Evolutionary conservation across 495 filamentous ascomycete genomes (phyloP), one percentile per base, ranked within the genome.

Genomic region (Penicillium coffeae): DNA sequence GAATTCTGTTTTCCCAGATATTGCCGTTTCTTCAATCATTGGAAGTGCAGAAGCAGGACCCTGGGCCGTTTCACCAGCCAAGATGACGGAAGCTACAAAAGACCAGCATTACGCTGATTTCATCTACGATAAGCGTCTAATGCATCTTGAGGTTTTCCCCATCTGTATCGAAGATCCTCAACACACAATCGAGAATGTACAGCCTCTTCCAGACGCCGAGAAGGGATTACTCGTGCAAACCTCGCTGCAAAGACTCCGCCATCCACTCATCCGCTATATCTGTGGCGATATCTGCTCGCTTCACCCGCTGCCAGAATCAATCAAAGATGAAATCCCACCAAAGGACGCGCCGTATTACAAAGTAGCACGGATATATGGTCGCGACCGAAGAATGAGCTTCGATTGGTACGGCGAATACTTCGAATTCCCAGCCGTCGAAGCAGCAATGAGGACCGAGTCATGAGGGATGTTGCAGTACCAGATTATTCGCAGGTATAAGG

Each of bases 211-310:
- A n/a, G n/a, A n/a, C n/a, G n/a, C n/a, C n/a, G n/a, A n/a, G n/a
- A n/a, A n/a, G 37, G 37, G 1, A 38, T 69, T n/a, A 43, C n/a
- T 74, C 9, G 58, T 69, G 0, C 54, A 65, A 21, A 74, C 69
- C 2, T 72, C 70, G 0, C 49, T 74, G 2, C 55, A 61, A 18
- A 59, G 68, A 6, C 39, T 63, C 1, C 59, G 66, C 1, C 66
- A 74, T 34, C 70, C 70, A 0, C 50, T 74, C 2, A 60, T 74
- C 8, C 62, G 70, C 6, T 74, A 70, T 43, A 47, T 63, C 6
- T 60, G 57, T 1, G 69, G 70, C 8, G 70, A 74, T 40, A 34
- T 71, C 8, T 64, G 55, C 4, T 71, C 67, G 3, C 13, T 73
- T 8, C 66, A 69, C 27, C 54, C 47, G 1, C 39, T 65, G 1